phyloP scores from a whole-genome alignment of 2,329 filamentous ascomycete species.

The Cercospora sp. region DNA sequence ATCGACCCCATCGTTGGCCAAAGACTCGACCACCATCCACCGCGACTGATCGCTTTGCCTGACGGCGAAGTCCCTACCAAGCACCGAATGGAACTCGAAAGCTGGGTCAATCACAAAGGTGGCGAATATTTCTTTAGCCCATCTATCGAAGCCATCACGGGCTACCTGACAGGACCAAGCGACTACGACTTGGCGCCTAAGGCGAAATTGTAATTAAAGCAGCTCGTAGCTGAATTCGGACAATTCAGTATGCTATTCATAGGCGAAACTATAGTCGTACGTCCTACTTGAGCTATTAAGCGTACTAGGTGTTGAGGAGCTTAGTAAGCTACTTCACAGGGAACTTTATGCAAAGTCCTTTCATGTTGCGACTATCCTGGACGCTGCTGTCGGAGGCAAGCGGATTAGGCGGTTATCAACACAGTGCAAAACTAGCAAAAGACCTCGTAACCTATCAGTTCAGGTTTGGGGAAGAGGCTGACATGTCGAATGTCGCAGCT shows the following conservation, averaged over 20 bases:
- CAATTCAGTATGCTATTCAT: background rate
- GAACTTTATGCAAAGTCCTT: too few relatives aligned
- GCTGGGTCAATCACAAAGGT: slow-evolving; percentile 12
- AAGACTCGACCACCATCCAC: slow-evolving; percentile 13
- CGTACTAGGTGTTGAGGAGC: background rate
- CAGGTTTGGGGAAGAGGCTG: too few relatives aligned
- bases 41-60: slow-evolving; percentile 12
- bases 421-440: too few relatives aligned
- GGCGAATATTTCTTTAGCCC: slow-evolving; percentile 12
- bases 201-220: slow-evolving; percentile 9
- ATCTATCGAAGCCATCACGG: slow-evolving; percentile 10
- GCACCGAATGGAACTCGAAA: slow-evolving; percentile 12
- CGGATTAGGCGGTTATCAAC: too few relatives aligned
- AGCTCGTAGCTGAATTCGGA: slow-evolving; percentile 5
- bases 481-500: too few relatives aligned
- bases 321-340: too few relatives aligned
- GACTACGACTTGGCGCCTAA: slow-evolving; percentile 7
- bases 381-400: too few relatives aligned
- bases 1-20: slow-evolving; percentile 11
- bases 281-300: background rate
- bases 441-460: too few relatives aligned
- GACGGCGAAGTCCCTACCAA: slow-evolving; percentile 9
- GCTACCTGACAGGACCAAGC: slow-evolving; percentile 12
- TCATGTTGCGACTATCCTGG: too few relatives aligned
- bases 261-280: background rate